These are phyloP conservation scores for Xerocomus minutiporus DNA, from an alignment of 1,284 basidiomycete species.

Conservation along the genomic window DNA sequence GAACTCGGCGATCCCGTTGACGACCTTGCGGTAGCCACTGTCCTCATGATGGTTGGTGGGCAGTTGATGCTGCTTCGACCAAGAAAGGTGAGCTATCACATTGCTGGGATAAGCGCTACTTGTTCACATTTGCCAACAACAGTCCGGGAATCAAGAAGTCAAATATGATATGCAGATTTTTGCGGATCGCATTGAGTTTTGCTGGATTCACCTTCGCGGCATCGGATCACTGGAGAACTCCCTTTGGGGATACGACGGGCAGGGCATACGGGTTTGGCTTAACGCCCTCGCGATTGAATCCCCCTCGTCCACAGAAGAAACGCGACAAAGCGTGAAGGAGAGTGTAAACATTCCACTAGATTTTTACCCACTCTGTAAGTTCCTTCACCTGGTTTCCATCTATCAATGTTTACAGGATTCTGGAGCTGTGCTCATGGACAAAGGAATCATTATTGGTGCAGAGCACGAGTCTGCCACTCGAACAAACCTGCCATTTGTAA, in stretches of 20 bases:
- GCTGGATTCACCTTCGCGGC: constrained; percentile 95
- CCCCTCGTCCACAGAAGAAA: constrained; percentile 37
- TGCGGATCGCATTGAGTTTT: constrained; percentile 93
- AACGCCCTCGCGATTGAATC: constrained; percentile 90
- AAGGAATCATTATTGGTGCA: constrained; percentile 95
- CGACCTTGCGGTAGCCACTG: constrained; percentile 90
- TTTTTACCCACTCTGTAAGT: constrained; percentile 93
- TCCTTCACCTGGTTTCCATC: constrained; percentile 2
- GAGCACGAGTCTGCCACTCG: constrained; percentile 83
- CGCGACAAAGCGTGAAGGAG: constrained; percentile 75
- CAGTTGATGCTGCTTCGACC: constrained; percentile 86
- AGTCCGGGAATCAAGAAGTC: constrained; percentile 85
- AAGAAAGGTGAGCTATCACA: constrained; percentile 52
- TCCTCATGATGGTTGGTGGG: constrained; percentile 94
- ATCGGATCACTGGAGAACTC: constrained; percentile 94
- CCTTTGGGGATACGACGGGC: constrained; percentile 95
- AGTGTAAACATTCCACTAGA: constrained; percentile 88
- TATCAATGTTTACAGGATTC: constrained; percentile 3
- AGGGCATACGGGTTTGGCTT: constrained; percentile 87
- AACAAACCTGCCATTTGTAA: constrained; percentile 80
- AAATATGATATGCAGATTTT: constrained; percentile 98
- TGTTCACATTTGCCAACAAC: constrained; percentile 8
- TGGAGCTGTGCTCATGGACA: constrained; percentile 93
- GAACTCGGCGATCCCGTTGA: constrained; percentile 92
- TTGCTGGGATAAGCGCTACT: background rate